Conservation (phyloP, 2,329 filamentous ascomycete genomes). For the Calonectria multiphialidica region DNA sequence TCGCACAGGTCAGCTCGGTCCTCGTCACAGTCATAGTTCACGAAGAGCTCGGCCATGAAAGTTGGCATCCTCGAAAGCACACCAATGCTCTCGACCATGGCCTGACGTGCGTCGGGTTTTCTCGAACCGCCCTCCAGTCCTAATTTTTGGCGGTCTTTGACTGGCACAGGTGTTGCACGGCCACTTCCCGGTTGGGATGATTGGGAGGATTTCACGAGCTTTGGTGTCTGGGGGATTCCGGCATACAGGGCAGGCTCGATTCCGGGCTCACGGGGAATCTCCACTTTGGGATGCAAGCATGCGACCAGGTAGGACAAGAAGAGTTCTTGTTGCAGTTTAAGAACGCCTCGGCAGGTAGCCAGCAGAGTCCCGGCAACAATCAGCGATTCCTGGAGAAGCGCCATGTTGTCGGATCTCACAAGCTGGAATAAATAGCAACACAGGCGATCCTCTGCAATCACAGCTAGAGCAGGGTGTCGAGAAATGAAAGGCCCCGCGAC, state of each 20-base stretch:
- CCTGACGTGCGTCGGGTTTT: slow-evolving; percentile 95
- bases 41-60: slow-evolving; percentile 94
- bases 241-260: slow-evolving; percentile 94
- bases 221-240: slow-evolving; percentile 91
- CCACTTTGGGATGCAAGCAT: slow-evolving; percentile 92
- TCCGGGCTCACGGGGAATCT: slow-evolving; percentile 89
- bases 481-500: slow-evolving; percentile 96
- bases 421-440: slow-evolving; percentile 97
- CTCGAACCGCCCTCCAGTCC: slow-evolving; percentile 92
- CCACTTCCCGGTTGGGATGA: slow-evolving; percentile 82
- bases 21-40: slow-evolving; percentile 98
- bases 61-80: slow-evolving; percentile 92
- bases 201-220: slow-evolving; percentile 80
- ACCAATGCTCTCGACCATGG: slow-evolving; percentile 97
- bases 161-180: slow-evolving; percentile 87
- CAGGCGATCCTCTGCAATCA: slow-evolving; percentile 90
- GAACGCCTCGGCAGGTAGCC: slow-evolving; percentile 87
- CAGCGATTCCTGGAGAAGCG: slow-evolving; percentile 91
- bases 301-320: slow-evolving; percentile 95
- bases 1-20: slow-evolving; percentile 93
- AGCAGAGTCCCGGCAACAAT: slow-evolving; percentile 92
- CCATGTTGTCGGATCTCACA: slow-evolving; percentile 95
- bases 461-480: slow-evolving; percentile 88
- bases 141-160: slow-evolving; percentile 92
- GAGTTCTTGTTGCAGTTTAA: slow-evolving; percentile 96